Evolutionary conservation across 441 rosid species (phyloP), one percentile per base, ranked within the genome.

Genomic region (Populus trichocarpa): DNA sequence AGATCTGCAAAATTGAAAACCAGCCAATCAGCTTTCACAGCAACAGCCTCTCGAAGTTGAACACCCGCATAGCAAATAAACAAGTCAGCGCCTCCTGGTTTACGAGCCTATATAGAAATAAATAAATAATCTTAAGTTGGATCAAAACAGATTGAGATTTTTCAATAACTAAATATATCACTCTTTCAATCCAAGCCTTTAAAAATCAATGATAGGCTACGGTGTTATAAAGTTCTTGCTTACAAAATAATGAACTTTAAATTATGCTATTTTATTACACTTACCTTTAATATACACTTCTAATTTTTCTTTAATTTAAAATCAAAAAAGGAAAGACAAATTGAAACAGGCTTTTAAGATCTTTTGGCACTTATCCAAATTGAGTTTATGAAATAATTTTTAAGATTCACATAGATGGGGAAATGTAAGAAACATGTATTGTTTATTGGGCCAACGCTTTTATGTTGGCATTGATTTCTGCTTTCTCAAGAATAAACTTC

Each of bases 1-100:
- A 96, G 81, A 69, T 92, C 86, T 67, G 77, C 77, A 73, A 96
- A 93, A 80, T 83, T 78, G 69, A 91, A 85, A 70, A 94, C 89
- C 83, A 93, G 84, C 99, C 99, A 96, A 87, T 94, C 96, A 69
- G 99, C 97, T 80, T 94, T 86, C 14, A 84, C 89, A 28, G 98
- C 98, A 69, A 91, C 98, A 6, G 93, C 82, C 70, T 88, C 95
- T 72, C 98, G 92, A 72, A 85, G 92, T 80, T 93, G 95, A 77
- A 93, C 97, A 53, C 97, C 98, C 0, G 83, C 98, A 26, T 91
- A 96, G 87, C 99, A 94, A 70, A 96, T 80, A 85, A 91, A 96
- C 85, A 96, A 57, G 78, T 90, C 95, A 0, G 97, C 97, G 8
- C 98, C 97, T 80, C 93, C 99, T 26, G 96, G 96, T 85, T 83